Evolutionary conservation across 2,329 filamentous ascomycete genomes (phyloP), one percentile per base, ranked within the genome.

Genomic region (Aspergillus costaricaensis): DNA sequence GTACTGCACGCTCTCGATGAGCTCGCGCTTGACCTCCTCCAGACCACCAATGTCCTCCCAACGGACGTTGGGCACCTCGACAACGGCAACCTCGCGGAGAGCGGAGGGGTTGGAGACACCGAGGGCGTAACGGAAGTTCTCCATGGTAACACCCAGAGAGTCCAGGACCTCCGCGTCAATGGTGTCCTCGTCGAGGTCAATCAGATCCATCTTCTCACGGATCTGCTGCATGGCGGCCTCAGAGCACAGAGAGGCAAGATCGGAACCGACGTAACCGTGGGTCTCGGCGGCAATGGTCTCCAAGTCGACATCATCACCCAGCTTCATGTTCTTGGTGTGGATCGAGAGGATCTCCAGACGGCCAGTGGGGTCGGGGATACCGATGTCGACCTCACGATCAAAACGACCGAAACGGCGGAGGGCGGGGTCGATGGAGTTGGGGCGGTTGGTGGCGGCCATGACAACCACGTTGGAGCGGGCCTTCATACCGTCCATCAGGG

Each of bases 281-380:
- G 95, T 99, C 84, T 99, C 95, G 30, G 95, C 88, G 57, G 95
- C 95, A 73, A 99, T 97, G 73, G 92, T 89, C 83, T 97, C 94
- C 48, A 99, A 87, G 73, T 99, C 95, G 63, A 99, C 95, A 71
- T 98, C 95, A 60, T 98, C 95, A 62, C 81, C 92, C 63, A 99
- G 87, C 85, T 99, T 99, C 95, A 99, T 99, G 87, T 99, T 99
- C 90, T 99, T 99, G 80, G 95, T 99, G 86, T 99, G 95, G 69
- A 99, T 99, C 80, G 96, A 92, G 63, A 99, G 88, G 74, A 99
- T 98, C 85, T 99, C 95, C 39, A 99, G 90, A 86, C 95, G 95
- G 66, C 95, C 95, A 71, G 94, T 98, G 55, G 95, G 95, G 82
- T 98, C 95, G 57, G 95, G 95, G 68, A 98, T 96, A 74, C 94